A percentile compares a stretch with the other conserved stretches of the same genome.
Evolutionary conservation across 108 stramenopile genomes (phyloP).

Genomic region (Cyclotella choctawhatcheeana): DNA sequence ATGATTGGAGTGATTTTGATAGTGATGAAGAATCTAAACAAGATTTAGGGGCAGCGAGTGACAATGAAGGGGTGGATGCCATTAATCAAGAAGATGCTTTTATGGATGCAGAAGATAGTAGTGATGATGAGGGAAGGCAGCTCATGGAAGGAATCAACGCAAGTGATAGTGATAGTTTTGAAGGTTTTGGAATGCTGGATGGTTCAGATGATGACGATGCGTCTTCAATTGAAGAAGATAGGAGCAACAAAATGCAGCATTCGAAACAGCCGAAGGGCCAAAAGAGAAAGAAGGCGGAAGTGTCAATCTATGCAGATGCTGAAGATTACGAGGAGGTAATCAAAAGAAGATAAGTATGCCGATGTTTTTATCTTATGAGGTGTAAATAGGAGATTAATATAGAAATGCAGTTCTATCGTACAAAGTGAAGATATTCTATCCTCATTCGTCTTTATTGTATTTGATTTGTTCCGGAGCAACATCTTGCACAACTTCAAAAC

Average conservation of each 20-base stretch:
- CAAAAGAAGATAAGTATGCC: conserved; percentile 10
- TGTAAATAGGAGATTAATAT: too few relatives aligned
- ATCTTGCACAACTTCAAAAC: neutral
- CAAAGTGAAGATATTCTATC: too few relatives aligned
- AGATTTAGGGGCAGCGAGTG: conserved; percentile 41
- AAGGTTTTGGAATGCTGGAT: conserved; percentile 27
- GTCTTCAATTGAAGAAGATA: neutral
- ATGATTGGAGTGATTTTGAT: conserved; percentile 84
- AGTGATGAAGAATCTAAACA: conserved; percentile 57
- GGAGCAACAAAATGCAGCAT: neutral
- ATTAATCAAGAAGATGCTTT: conserved; percentile 61
- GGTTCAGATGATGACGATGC: conserved; percentile 40
- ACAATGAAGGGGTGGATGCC: conserved; percentile 34
- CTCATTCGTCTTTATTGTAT: neutral
- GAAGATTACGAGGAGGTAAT: conserved; percentile 66
- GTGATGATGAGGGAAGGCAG: conserved; percentile 54
- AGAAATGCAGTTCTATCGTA: too few relatives aligned
- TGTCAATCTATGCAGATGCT: conserved; percentile 61
- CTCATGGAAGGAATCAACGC: conserved; percentile 35
- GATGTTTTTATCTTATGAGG: too few relatives aligned
- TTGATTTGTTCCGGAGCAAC: neutral
- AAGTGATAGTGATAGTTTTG: conserved; percentile 50
- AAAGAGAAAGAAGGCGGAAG: conserved; percentile 33
- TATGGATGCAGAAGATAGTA: conserved; percentile 62
- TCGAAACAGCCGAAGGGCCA: conserved; percentile 8